phyloP scores from a whole-genome alignment of 2,329 filamentous ascomycete genomes.

The Penicillium sp. region DNA sequence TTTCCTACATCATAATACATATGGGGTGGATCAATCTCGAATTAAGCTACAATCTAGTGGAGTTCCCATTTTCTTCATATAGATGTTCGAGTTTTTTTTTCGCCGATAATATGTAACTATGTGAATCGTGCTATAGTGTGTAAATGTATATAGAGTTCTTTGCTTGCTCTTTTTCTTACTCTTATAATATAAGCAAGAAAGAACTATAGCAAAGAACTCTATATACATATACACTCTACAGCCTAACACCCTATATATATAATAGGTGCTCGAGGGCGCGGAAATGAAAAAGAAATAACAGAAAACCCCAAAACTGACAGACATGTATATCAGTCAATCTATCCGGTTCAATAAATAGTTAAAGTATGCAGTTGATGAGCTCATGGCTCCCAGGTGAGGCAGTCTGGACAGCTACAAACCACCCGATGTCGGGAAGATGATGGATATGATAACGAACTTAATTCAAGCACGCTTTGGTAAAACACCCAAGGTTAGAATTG shows the following conservation, averaged over 20 bases:
- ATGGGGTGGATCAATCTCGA: neutral
- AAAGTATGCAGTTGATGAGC: neutral
- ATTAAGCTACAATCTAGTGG: neutral
- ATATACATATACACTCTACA: too few species aligned
- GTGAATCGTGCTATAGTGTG: neutral
- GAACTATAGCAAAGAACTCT: neutral
- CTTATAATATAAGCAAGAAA: neutral
- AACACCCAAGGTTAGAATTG: neutral
- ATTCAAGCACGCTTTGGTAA: neutral
- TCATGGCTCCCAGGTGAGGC: neutral
- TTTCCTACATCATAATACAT: neutral
- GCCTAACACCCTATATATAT: neutral
- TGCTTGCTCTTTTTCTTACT: neutral
- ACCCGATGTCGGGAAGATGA: neutral
- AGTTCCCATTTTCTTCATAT: neutral
- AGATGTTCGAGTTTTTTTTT: neutral
- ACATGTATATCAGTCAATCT: too few species aligned
- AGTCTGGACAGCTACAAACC: neutral
- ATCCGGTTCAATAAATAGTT: too few species aligned
- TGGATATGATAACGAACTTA: neutral
- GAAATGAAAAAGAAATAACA: neutral
- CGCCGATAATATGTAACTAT: neutral
- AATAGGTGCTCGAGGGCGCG: too few species aligned
- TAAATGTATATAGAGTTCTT: too few species aligned
- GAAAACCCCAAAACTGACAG: neutral